These are phyloP conservation scores for Stephania yunnanensis DNA, from an alignment of 164 flowering plant species.

Conservation along the genomic window DNA sequence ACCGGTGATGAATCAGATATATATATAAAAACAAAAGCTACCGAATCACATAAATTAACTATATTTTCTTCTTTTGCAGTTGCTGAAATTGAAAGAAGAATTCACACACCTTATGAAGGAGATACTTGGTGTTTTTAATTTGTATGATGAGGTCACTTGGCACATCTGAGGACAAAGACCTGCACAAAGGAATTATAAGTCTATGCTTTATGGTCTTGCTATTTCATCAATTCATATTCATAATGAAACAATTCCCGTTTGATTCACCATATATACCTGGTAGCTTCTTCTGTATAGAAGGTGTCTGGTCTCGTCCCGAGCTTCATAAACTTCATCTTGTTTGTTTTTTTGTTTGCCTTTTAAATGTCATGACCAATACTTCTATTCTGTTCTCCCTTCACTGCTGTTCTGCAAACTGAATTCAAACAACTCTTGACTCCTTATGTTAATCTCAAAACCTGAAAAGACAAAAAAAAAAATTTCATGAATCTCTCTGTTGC, in stretches of 20 bases:
- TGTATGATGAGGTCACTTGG: slow-evolving; percentile 60
- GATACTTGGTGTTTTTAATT: slow-evolving; percentile 53
- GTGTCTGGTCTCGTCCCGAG: slow-evolving; percentile 78
- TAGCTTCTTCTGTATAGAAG: slow-evolving; percentile 73
- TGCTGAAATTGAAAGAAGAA: neutral
- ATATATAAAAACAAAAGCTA: too few species aligned
- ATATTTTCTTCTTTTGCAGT: neutral
- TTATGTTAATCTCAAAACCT: neutral
- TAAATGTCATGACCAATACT: slow-evolving; percentile 7
- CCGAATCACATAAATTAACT: too few species aligned
- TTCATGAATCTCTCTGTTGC: neutral
- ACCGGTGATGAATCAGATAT: too few species aligned
- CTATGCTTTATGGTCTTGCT: neutral
- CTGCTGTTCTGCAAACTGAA: neutral
- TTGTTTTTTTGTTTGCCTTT: slow-evolving; percentile 8
- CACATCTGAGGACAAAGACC: slow-evolving; percentile 58
- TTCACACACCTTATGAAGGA: slow-evolving; percentile 65
- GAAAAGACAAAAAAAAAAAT: neutral
- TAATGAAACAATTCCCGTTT: neutral
- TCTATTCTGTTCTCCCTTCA: neutral
- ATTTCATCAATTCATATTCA: neutral
- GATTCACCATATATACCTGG: slow-evolving; percentile 40
- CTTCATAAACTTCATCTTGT: slow-evolving; percentile 91
- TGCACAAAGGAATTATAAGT: slow-evolving; percentile 22
- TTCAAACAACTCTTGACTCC: neutral